These are phyloP conservation scores for Striga hermonthica DNA, from an alignment of 305 asterid species.

Conservation along the genomic window DNA sequence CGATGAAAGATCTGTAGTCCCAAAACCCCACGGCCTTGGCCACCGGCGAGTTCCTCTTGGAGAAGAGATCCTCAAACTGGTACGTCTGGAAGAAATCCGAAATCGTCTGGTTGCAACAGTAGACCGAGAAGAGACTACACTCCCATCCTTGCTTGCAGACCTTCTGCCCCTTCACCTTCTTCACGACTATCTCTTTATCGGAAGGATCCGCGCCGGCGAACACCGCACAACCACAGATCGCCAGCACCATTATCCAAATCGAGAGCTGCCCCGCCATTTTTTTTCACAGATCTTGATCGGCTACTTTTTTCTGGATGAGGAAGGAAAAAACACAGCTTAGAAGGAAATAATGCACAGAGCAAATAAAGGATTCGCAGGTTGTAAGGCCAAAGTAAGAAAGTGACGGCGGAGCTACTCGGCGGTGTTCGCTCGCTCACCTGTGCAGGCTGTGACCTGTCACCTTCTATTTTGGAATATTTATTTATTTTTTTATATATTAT, in stretches of 20 bases:
- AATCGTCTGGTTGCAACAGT: conserved; percentile 72
- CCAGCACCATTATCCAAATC: conserved; percentile 27
- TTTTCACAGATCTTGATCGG: conserved; percentile 10
- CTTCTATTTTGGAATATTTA: no score
- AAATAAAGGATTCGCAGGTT: no score
- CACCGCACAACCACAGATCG: conserved; percentile 22
- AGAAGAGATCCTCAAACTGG: conserved; percentile 76
- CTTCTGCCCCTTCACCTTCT: conserved; percentile 55
- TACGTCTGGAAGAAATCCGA: conserved; percentile 67
- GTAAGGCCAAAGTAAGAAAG: no score
- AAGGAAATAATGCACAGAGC: no score
- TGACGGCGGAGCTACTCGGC: no score
- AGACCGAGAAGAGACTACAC: conserved; percentile 46
- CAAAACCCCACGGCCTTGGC: conserved; percentile 81
- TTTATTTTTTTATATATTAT: no score
- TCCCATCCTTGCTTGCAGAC: conserved; percentile 84
- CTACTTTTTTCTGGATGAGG: no score
- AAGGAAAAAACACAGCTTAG: no score
- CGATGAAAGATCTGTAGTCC: conserved; percentile 72
- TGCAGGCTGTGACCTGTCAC: no score
- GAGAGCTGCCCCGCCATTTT: conserved; percentile 28
- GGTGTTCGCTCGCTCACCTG: no score
- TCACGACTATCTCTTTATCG: conserved; percentile 37
- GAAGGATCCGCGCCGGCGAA: conserved; percentile 23
- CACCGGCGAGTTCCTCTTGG: conserved; percentile 80